Percentiles rank a stretch among this genome's conserved stretches.
Conservation (phyloP, 805 yeast genomes). For the Candida insectorum region DNA sequence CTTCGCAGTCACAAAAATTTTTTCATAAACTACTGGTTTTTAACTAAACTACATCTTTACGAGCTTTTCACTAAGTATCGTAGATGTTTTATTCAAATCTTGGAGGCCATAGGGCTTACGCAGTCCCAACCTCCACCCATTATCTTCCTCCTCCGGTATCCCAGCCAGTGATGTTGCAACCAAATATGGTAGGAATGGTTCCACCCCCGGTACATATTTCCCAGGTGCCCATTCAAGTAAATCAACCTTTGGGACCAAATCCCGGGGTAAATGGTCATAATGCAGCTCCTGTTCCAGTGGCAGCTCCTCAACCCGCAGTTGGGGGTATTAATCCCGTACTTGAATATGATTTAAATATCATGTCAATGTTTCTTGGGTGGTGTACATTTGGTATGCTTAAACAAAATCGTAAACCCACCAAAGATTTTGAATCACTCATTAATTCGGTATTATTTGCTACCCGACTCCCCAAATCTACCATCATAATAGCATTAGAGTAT, state of each 20-base stretch:
- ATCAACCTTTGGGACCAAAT: not conserved
- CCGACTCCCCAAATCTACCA: slow-evolving; percentile 78
- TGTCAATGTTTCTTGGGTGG: slow-evolving; percentile 80
- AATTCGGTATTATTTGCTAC: slow-evolving; percentile 79
- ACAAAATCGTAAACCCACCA: slow-evolving; percentile 42
- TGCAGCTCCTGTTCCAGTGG: slow-evolving; percentile 7
- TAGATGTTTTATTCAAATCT: too few relatives aligned
- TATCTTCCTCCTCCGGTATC: slow-evolving; percentile 12
- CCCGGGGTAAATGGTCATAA: not conserved
- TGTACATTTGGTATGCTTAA: slow-evolving; percentile 67
- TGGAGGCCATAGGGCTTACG: too few relatives aligned
- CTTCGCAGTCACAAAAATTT: too few relatives aligned
- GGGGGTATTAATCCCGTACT: slow-evolving; percentile 79
- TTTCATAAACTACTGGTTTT: too few relatives aligned
- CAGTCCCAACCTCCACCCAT: slow-evolving; percentile 14
- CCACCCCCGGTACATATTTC: slow-evolving; percentile 10
- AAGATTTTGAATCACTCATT: slow-evolving; percentile 55
- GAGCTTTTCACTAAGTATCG: slow-evolving; percentile 42
- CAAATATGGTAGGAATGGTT: slow-evolving; percentile 14
- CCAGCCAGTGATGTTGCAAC: slow-evolving; percentile 7
- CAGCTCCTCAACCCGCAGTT: slow-evolving; percentile 16
- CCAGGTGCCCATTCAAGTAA: slow-evolving; percentile 1
- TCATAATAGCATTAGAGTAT: slow-evolving; percentile 76
- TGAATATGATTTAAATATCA: slow-evolving; percentile 74
- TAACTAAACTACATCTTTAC: too few relatives aligned